These are phyloP conservation scores for Lichtheimia corymbifera DNA, from an alignment of 371 early-diverging fungal species.

Conservation along the genomic window DNA sequence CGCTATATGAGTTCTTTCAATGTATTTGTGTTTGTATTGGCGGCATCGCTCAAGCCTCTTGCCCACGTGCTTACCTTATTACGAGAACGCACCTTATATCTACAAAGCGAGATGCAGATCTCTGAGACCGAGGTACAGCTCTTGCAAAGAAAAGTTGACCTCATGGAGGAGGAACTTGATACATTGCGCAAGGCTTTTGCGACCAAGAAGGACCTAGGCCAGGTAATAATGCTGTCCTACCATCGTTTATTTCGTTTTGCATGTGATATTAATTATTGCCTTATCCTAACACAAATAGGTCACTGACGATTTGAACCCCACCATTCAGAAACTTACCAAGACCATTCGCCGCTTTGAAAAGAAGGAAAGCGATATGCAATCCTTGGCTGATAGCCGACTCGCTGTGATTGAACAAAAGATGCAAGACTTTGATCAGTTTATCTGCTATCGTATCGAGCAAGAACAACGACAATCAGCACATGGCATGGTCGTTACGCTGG, in stretches of 20 bases:
- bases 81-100: slow-evolving; percentile 53
- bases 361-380: slow-evolving; percentile 51
- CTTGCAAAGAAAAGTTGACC: slow-evolving; percentile 42
- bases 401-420: slow-evolving; percentile 55
- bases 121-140: slow-evolving; percentile 50
- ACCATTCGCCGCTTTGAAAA: slow-evolving; percentile 62
- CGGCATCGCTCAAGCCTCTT: slow-evolving; percentile 60
- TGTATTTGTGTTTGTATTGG: slow-evolving; percentile 64
- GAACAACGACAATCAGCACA: slow-evolving; percentile 35
- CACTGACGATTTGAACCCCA: slow-evolving; percentile 38
- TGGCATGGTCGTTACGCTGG: slow-evolving; percentile 30
- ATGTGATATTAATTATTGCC: not conserved
- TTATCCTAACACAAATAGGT: slow-evolving; percentile 21
- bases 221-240: slow-evolving; percentile 25
- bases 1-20: slow-evolving; percentile 63
- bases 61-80: slow-evolving; percentile 55
- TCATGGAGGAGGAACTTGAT: slow-evolving; percentile 59
- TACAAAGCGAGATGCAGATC: slow-evolving; percentile 59
- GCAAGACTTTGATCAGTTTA: slow-evolving; percentile 57
- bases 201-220: slow-evolving; percentile 65
- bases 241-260: not conserved
- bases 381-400: slow-evolving; percentile 62
- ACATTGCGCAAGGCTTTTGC: slow-evolving; percentile 61
- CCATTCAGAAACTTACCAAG: slow-evolving; percentile 53
- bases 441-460: slow-evolving; percentile 60